A percentile compares a stretch with the other conserved stretches of the same genome.
phyloP scores from a whole-genome alignment of 78 protist species.

The Tieghemostelium lacteum region DNA sequence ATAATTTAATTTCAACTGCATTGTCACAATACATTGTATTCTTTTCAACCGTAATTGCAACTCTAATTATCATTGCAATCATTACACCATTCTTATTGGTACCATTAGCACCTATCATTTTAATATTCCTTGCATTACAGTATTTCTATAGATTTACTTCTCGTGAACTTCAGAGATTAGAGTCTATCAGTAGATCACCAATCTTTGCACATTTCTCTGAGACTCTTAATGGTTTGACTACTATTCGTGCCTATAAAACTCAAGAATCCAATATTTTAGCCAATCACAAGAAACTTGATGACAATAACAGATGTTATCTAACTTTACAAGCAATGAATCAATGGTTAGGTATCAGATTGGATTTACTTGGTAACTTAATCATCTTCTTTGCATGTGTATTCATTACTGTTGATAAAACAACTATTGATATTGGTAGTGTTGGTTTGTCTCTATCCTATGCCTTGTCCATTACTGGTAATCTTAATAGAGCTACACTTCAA shows the following conservation, averaged over 20 bases:
- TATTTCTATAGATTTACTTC: conserved; percentile 59
- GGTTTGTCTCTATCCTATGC: conserved; percentile 83
- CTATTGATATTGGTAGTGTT: conserved; percentile 57
- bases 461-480: conserved; percentile 48
- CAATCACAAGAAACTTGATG: conserved; percentile 7
- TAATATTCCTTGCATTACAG: conserved; percentile 35
- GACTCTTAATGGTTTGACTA: conserved; percentile 77
- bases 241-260: conserved; percentile 76
- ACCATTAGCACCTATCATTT: conserved; percentile 55
- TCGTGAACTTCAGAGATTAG: conserved; percentile 90
- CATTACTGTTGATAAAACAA: conserved; percentile 22
- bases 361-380: conserved; percentile 78
- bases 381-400: conserved; percentile 76
- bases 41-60: conserved; percentile 33
- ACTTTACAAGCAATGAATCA: conserved; percentile 66
- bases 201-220: conserved; percentile 86
- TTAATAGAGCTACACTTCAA: conserved; percentile 66
- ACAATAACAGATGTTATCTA: conserved; percentile 33
- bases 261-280: conserved; percentile 20
- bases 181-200: conserved; percentile 87
- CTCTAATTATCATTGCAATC: conserved; percentile 50
- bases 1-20: conserved; percentile 63
- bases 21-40: conserved; percentile 48
- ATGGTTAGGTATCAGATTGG: conserved; percentile 87
- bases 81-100: conserved; percentile 66